These are phyloP conservation scores for Cystobasidiaceae sp. DNA, from an alignment of 1,284 basidiomycete species.

Conservation along the genomic window DNA sequence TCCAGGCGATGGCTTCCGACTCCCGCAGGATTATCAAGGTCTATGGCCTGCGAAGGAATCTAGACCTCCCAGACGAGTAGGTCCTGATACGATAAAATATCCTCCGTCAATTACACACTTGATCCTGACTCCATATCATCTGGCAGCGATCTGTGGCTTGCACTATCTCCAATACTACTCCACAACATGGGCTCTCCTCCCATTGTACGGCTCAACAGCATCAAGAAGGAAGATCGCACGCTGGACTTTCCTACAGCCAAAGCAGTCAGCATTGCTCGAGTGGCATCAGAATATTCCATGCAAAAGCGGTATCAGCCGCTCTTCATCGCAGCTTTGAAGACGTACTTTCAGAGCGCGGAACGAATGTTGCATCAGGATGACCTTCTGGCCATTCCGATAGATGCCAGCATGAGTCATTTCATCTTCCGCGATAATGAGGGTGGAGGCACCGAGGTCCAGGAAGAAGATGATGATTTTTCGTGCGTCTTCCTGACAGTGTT, in stretches of 20 bases:
- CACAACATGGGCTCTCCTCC: constrained; percentile 52
- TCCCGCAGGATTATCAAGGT: constrained; percentile 8
- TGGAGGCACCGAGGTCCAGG: constrained; percentile 41
- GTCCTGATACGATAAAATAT: not conserved
- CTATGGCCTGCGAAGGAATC: not conserved
- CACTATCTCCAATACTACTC: constrained; percentile 53
- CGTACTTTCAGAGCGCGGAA: constrained; percentile 58
- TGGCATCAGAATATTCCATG: constrained; percentile 73
- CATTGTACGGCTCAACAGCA: constrained; percentile 42
- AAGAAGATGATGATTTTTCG: constrained; percentile 17
- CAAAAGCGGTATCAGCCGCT: constrained; percentile 67
- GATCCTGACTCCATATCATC: not conserved
- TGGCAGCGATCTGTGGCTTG: constrained; percentile 3
- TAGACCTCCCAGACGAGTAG: constrained; percentile 5
- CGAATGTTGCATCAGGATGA: constrained; percentile 74
- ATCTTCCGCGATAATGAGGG: constrained; percentile 44
- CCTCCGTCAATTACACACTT: not conserved
- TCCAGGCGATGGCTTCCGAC: constrained; percentile 9
- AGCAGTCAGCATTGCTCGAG: constrained; percentile 69
- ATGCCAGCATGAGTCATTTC: constrained; percentile 53
- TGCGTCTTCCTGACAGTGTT: not conserved
- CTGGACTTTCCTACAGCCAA: constrained; percentile 64
- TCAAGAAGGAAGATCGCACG: constrained; percentile 30
- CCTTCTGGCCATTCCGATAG: constrained; percentile 66
- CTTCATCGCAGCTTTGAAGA: constrained; percentile 64